These are phyloP conservation scores for Xylaria sp. DNA, from an alignment of 2,329 filamentous ascomycete species.

Conservation along the genomic window DNA sequence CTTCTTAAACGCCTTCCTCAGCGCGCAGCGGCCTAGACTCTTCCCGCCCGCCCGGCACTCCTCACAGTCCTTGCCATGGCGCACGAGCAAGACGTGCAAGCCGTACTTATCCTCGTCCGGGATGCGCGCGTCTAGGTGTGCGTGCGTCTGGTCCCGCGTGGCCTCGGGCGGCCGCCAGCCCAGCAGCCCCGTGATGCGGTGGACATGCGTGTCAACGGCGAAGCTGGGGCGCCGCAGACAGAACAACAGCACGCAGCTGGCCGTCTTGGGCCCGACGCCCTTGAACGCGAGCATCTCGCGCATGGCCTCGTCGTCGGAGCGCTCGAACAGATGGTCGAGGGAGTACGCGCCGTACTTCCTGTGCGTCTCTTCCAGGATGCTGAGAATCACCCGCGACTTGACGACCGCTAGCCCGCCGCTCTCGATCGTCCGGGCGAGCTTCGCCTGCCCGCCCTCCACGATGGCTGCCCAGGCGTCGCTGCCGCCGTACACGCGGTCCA, in stretches of 20 bases:
- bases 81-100: slow-evolving; percentile 55
- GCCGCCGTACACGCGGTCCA: slow-evolving; percentile 51
- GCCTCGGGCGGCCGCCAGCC: slow-evolving; percentile 53
- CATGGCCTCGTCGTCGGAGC: slow-evolving; percentile 54
- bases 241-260: slow-evolving; percentile 58
- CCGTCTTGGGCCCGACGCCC: slow-evolving; percentile 61
- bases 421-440: slow-evolving; percentile 66
- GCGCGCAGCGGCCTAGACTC: slow-evolving; percentile 46
- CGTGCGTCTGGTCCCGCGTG: slow-evolving; percentile 53
- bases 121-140: slow-evolving; percentile 55
- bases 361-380: slow-evolving; percentile 69
- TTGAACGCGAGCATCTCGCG: slow-evolving; percentile 55
- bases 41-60: slow-evolving; percentile 54
- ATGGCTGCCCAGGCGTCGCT: slow-evolving; percentile 52
- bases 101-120: slow-evolving; percentile 57
- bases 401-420: slow-evolving; percentile 71
- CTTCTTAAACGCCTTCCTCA: slow-evolving; percentile 47
- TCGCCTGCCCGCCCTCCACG: slow-evolving; percentile 46
- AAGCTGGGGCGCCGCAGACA: slow-evolving; percentile 55
- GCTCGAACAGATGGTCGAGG: slow-evolving; percentile 54
- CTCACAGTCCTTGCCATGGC: slow-evolving; percentile 52
- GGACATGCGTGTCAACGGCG: slow-evolving; percentile 60
- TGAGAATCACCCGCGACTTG: slow-evolving; percentile 77
- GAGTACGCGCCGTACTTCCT: slow-evolving; percentile 49
- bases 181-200: slow-evolving; percentile 54